Conservation (phyloP, 2,329 filamentous ascomycete species). For the Penicillium sp. region DNA sequence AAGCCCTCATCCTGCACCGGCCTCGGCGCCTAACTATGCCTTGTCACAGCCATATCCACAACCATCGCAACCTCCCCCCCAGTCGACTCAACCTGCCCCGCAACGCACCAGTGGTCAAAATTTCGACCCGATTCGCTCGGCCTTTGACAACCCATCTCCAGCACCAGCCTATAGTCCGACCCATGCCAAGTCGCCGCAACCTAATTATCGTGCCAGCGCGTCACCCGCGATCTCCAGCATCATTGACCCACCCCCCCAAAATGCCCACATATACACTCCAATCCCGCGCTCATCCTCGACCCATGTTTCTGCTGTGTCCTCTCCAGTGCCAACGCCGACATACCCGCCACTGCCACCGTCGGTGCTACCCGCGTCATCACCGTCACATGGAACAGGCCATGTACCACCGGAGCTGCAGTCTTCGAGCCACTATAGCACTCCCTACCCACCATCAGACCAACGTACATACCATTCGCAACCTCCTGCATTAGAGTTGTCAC, state of each 20-base stretch:
- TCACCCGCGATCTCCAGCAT: slow-evolving; percentile 91
- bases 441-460: slow-evolving; percentile 25
- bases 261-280: slow-evolving; percentile 30
- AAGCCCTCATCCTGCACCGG: slow-evolving; percentile 49
- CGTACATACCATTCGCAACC: slow-evolving; percentile 26
- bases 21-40: slow-evolving; percentile 48
- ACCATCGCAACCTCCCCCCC: slow-evolving; percentile 42
- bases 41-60: slow-evolving; percentile 43
- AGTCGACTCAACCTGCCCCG: slow-evolving; percentile 43
- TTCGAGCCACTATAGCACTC: slow-evolving; percentile 15
- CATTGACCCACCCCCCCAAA: slow-evolving; percentile 63
- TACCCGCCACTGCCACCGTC: slow-evolving; percentile 25
- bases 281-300: slow-evolving; percentile 30
- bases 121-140: slow-evolving; percentile 83
- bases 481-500: slow-evolving; percentile 20
- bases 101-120: slow-evolving; percentile 72
- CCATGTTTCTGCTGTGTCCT: slow-evolving; percentile 26
- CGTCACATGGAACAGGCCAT: slow-evolving; percentile 21
- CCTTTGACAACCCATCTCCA: slow-evolving; percentile 51
- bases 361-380: slow-evolving; percentile 23
- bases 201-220: slow-evolving; percentile 68
- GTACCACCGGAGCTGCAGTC: slow-evolving; percentile 16
- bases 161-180: slow-evolving; percentile 44
- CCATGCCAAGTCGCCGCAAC: slow-evolving; percentile 51
- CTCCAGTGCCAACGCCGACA: slow-evolving; percentile 27